Base-by-base conservation (phyloP, 1,284 basidiomycete genomes). In the Neonothopanus nambi region DNA sequence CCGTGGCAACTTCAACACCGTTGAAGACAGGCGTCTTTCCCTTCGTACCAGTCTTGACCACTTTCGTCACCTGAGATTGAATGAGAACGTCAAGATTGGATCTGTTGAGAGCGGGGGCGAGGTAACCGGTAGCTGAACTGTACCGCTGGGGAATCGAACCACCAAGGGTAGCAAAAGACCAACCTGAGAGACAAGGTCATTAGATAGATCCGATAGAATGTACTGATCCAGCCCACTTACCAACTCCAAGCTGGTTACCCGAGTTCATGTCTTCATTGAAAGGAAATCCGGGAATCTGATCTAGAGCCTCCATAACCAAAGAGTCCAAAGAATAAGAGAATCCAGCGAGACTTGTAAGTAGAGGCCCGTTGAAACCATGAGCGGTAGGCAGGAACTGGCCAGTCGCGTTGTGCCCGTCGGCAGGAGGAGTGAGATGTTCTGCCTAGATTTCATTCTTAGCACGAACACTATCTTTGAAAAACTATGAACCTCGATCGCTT, bases 51-150 rank as follows among this genome's bases (percentile, higher is more conserved):
- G n/a, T 13, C 15, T 18, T 28, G 20, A 47, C 8, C 4, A 39
- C 6, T 28, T 51, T 57, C 1, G 59, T 61, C 8, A 62, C 64
- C 21, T 48, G 54, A 0, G 60, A n/a, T n/a, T n/a, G n/a, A n/a
- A n/a, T n/a, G n/a, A n/a, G n/a, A n/a, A n/a, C n/a, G n/a, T n/a
- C n/a, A n/a, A n/a, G n/a, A n/a, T n/a, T n/a, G n/a, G n/a, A n/a
- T n/a, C n/a, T n/a, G n/a, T n/a, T n/a, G n/a, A n/a, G n/a, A n/a
- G n/a, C n/a, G n/a, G n/a, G n/a, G n/a, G n/a, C n/a, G n/a, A n/a
- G n/a, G n/a, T n/a, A n/a, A n/a, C n/a, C n/a, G n/a, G n/a, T n/a
- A n/a, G n/a, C n/a, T n/a, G n/a, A n/a, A n/a, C n/a, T n/a, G n/a
- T n/a, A n/a, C n/a, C n/a, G n/a, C n/a, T n/a, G n/a, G n/a, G n/a